A percentile compares a stretch with the other conserved stretches of the same genome.
Conservation (phyloP, 495 filamentous ascomycete genomes). For the Tuber microsphaerosporum region DNA sequence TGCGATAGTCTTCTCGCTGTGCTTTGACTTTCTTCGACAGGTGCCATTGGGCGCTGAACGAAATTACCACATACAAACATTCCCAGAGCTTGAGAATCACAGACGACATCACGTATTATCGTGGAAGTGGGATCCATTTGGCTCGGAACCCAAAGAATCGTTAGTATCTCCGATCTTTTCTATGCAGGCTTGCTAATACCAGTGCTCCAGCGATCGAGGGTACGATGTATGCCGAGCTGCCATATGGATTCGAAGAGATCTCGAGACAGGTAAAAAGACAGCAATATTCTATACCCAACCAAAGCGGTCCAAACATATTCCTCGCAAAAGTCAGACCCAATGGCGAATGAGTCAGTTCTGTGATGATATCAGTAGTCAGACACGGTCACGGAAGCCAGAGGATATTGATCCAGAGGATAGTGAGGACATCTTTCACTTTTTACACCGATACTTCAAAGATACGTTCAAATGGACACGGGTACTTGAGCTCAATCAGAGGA, state of each 20-base stretch:
- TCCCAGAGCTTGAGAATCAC: slow-evolving; percentile 23
- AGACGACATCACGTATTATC: slow-evolving; percentile 25
- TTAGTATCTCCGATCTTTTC: slow-evolving; percentile 8
- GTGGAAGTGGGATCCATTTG: slow-evolving; percentile 27
- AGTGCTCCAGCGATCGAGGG: slow-evolving; percentile 18
- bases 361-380: slow-evolving; percentile 14
- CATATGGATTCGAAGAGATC: slow-evolving; percentile 28
- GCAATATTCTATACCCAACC: slow-evolving; percentile 27
- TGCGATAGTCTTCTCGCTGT: slow-evolving; percentile 25
- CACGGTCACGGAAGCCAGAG: slow-evolving; percentile 10
- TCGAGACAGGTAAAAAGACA: slow-evolving; percentile 16
- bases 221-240: slow-evolving; percentile 29
- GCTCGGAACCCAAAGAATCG: slow-evolving; percentile 11
- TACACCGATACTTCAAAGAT: slow-evolving; percentile 21
- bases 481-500: slow-evolving; percentile 24
- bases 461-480: slow-evolving; percentile 30
- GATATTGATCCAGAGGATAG: slow-evolving; percentile 1
- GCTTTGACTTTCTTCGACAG: slow-evolving; percentile 31
- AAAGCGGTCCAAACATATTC: slow-evolving; percentile 22
- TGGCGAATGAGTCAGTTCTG: slow-evolving; percentile 34
- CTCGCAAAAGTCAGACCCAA: slow-evolving; percentile 13
- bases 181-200: slow-evolving; percentile 2
- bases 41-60: slow-evolving; percentile 21
- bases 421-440: slow-evolving; percentile 27
- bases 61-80: slow-evolving; percentile 23